Evolutionary conservation across 225 moss, liverwort and hornwort species (phyloP), one percentile per base, ranked within the genome.

Genomic region (Thuidium tamariscinum): DNA sequence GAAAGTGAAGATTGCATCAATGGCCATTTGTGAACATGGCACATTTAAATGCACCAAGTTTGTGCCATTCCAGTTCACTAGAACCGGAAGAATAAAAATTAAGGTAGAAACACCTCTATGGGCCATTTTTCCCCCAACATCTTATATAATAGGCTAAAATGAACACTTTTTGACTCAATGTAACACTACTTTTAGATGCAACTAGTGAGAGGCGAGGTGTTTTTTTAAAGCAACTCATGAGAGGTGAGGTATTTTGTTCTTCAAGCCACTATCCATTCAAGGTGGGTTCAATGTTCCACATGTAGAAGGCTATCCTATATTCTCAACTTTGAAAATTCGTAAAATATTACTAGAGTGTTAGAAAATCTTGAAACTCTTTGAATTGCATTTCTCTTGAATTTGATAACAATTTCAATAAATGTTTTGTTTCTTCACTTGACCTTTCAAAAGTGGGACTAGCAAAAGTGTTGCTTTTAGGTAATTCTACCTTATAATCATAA

Each of bases 181-280:
- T 9, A 4, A 16, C 4, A 7, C 26, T 41, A 16, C 9, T 5
- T 12, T 27, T 7, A 68, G 13, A 22, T 22, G 37, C 2, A 36
- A 0, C 22, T 7, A 67, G 22, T 37, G 22, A 67, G 2, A 67
- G 67, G 7, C 10, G n/a, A n/a, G 10, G 10, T 10, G 3, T n/a
- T 65, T n/a, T n/a, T 2, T n/a, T 10, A 1, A n/a, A 11, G 23
- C 7, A 68, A 20, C 8, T 3, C 23, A 25, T 7, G 13, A 39
- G 22, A 23, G 39, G 3, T 23, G 13, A 68, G 4, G 14, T n/a
- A 39, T 39, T 41, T 70, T 1, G 1, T 42, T 2, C 22, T 26
- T 41, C 41, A 41, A 14, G 8, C 0, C 0, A 0, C 2, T 14
- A 14, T 41, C 0, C 70, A 42, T 42, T 16, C 2, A 16, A 42